phyloP scores from a whole-genome alignment of 495 filamentous ascomycete species.

The Penicillium desertorum region DNA sequence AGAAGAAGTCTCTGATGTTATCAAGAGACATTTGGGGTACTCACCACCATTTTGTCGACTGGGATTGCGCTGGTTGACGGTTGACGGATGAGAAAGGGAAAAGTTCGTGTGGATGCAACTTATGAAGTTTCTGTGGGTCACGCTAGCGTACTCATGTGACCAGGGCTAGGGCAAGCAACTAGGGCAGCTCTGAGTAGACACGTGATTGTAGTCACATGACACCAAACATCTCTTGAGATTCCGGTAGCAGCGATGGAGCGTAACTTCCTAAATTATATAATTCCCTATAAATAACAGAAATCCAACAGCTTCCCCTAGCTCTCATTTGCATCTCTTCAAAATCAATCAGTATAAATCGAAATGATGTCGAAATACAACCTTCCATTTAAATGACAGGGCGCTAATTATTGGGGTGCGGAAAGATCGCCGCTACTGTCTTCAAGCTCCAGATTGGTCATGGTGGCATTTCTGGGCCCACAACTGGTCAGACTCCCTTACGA shows the following conservation, averaged over 20 bases:
- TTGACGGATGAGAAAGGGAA: slow-evolving; percentile 39
- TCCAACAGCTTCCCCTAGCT: no score
- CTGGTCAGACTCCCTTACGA: not conserved
- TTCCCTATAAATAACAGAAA: no score
- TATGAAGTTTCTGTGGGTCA: slow-evolving; percentile 39
- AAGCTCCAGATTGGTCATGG: no score
- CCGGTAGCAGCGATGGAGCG: not conserved
- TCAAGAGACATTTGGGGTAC: slow-evolving; percentile 37
- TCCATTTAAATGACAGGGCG: not conserved
- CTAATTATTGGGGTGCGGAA: not conserved
- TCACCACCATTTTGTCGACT: slow-evolving; percentile 57
- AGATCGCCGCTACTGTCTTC: no score
- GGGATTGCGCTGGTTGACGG: slow-evolving; percentile 46
- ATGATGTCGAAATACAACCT: not conserved
- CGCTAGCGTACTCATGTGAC: slow-evolving; percentile 38
- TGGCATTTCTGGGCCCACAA: not conserved
- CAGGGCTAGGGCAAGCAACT: slow-evolving; percentile 25
- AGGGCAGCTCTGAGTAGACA: slow-evolving; percentile 14
- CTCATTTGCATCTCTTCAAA: not conserved
- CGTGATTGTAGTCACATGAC: slow-evolving; percentile 15
- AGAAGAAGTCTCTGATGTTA: slow-evolving; percentile 31
- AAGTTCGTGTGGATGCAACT: slow-evolving; percentile 24
- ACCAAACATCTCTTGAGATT: not conserved
- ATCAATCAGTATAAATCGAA: no score
- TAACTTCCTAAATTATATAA: not conserved